Evolutionary conservation across 345 rosid species (phyloP).

Genomic region (Acer yangbiense): DNA sequence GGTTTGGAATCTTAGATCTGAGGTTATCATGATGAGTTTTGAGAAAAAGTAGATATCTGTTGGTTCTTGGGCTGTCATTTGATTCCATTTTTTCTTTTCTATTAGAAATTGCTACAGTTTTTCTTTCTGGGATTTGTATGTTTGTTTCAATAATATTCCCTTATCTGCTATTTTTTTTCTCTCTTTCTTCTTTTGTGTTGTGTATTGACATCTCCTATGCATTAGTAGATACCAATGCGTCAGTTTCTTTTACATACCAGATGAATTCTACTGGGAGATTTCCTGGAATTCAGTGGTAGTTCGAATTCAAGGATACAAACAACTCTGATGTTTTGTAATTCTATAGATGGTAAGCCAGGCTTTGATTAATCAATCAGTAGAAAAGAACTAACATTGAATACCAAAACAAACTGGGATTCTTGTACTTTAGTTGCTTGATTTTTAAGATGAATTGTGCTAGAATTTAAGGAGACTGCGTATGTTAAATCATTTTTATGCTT

Average conservation of each 20-base stretch:
- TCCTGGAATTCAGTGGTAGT: neutral
- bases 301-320: too few species aligned
- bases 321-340: neutral
- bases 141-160: neutral
- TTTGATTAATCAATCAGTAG: neutral
- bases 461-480: neutral
- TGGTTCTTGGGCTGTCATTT: neutral
- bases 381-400: neutral
- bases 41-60: neutral
- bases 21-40: constrained; percentile 9
- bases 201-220: neutral
- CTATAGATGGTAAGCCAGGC: neutral
- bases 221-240: neutral
- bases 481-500: neutral
- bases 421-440: neutral
- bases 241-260: neutral
- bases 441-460: neutral
- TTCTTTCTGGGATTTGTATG: neutral
- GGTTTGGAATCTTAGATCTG: constrained; percentile 21
- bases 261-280: too few species aligned
- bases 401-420: neutral
- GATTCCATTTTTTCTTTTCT: neutral
- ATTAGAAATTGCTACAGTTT: neutral
- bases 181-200: neutral
- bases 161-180: neutral